A percentile compares a stretch with the other conserved stretches of the same genome.
phyloP scores from a whole-genome alignment of 2,329 filamentous ascomycete species.

The Trichoderma sp. region DNA sequence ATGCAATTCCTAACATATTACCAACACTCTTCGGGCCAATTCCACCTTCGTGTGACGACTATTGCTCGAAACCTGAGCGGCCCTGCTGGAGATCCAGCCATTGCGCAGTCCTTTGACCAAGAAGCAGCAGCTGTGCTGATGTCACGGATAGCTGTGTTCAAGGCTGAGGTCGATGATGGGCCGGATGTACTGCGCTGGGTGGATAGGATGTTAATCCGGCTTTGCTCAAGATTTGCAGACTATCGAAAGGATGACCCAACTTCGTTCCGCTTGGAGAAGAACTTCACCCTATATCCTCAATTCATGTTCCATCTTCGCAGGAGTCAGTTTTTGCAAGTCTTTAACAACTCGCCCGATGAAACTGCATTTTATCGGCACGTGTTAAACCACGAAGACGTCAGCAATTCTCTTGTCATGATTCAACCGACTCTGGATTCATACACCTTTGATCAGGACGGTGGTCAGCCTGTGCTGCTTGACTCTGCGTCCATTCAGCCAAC shows the following conservation, averaged over 20 bases:
- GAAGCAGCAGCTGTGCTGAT: constrained; percentile 97
- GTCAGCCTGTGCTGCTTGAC: constrained; percentile 90
- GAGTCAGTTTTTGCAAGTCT: constrained; percentile 97
- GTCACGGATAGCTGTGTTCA: constrained; percentile 99
- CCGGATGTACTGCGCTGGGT: constrained; percentile 99
- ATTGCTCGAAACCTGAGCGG: constrained; percentile 89
- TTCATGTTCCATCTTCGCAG: constrained; percentile 99
- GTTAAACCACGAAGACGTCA: constrained; percentile 94
- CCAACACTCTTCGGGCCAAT: constrained; percentile 94
- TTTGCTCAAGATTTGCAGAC: constrained; percentile 96
- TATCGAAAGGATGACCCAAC: constrained; percentile 98
- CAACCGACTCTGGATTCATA: constrained; percentile 97
- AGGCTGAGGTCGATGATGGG: constrained; percentile 96
- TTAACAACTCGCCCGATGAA: constrained; percentile 99
- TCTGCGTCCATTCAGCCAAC: constrained; percentile 95
- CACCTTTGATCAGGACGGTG: constrained; percentile 92
- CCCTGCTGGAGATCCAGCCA: constrained; percentile 89
- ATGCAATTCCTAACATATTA: constrained; percentile 99
- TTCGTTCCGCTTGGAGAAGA: constrained; percentile 96
- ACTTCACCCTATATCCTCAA: constrained; percentile 97
- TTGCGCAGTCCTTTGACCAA: constrained; percentile 97
- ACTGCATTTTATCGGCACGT: constrained; percentile 99
- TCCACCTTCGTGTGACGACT: constrained; percentile 93
- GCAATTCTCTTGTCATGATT: constrained; percentile 98
- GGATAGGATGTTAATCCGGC: constrained; percentile 94